Base-by-base conservation (phyloP, 108 stramenopile genomes). In the Cyclotella sp. region DNA sequence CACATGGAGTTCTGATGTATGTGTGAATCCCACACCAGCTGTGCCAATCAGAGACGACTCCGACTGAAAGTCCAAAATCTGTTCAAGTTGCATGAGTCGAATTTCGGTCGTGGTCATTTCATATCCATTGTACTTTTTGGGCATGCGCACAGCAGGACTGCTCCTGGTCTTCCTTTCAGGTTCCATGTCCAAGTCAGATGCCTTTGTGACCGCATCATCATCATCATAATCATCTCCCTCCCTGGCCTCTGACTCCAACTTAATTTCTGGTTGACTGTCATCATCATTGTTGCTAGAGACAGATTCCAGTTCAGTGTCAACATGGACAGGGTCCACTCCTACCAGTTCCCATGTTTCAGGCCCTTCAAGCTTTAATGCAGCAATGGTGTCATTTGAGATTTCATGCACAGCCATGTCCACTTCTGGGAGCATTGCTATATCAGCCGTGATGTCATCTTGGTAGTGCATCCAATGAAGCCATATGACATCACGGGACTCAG, bases 381-480 rank as follows among this genome's bases (percentile, higher is more conserved):
- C 11, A 9, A 45, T 19, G 19, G 8, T 34, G 10, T 59, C 13
- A 11, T 42, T 26, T 26, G n/a, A n/a, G n/a, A n/a, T n/a, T n/a
- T n/a, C n/a, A n/a, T n/a, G n/a, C n/a, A n/a, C n/a, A n/a, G n/a
- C n/a, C n/a, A n/a, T n/a, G n/a, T n/a, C n/a, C n/a, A n/a, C n/a
- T n/a, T n/a, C n/a, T n/a, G n/a, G n/a, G n/a, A n/a, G n/a, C n/a
- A n/a, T n/a, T n/a, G n/a, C n/a, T n/a, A n/a, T n/a, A n/a, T n/a
- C n/a, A n/a, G 15, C 28, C 18, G 24, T 59, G 24, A 19, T 29
- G 42, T 73, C 57, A 18, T 27, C 21, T 19, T 59, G 41, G 43
- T 72, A 84, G 26, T 26, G 79, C 83, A 78, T 79, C 11, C 73
- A 46, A 19, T 63, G 59, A n/a, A n/a, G n/a, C n/a, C n/a, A n/a